These are phyloP conservation scores for Oxalis stricta DNA, from an alignment of 441 rosid species.

Conservation along the genomic window DNA sequence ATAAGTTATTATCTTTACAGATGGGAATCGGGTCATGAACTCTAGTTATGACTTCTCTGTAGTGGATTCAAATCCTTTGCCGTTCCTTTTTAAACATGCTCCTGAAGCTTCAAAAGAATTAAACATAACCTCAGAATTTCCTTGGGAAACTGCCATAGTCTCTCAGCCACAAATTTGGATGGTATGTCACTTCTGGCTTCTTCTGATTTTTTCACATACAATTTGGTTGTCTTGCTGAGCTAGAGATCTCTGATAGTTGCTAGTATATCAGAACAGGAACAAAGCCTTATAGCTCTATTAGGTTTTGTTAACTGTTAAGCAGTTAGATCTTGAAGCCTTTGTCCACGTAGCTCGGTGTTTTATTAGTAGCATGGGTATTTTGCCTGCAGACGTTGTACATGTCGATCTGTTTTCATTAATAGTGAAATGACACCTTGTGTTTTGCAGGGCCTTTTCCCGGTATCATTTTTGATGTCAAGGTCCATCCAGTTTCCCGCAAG, in stretches of 20 bases:
- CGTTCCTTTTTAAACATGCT: conserved; percentile 54
- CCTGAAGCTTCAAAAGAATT: conserved; percentile 60
- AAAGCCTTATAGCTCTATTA: no score
- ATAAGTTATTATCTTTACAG: conserved; percentile 28
- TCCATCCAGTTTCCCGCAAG: conserved; percentile 65
- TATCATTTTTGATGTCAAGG: conserved; percentile 48
- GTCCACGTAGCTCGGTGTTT: no score
- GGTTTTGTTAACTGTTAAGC: no score
- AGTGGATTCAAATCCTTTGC: conserved; percentile 71
- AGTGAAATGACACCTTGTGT: not conserved
- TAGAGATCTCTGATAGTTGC: no score
- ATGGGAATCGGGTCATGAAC: conserved; percentile 38
- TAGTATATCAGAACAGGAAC: no score
- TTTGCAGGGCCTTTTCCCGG: conserved; percentile 68
- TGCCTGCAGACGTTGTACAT: no score
- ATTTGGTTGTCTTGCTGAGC: no score
- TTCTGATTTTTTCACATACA: not conserved
- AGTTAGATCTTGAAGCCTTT: no score
- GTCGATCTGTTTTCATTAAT: no score
- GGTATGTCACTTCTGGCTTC: conserved; percentile 31
- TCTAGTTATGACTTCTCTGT: conserved; percentile 66
- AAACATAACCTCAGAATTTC: conserved; percentile 34
- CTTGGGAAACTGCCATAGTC: conserved; percentile 28
- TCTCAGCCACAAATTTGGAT: conserved; percentile 47
- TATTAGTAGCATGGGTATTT: no score